Percentiles rank a stretch among this genome's conserved stretches.
Evolutionary conservation across 352 stramenopile species (phyloP).

Genomic region (Globisporangium polare): DNA sequence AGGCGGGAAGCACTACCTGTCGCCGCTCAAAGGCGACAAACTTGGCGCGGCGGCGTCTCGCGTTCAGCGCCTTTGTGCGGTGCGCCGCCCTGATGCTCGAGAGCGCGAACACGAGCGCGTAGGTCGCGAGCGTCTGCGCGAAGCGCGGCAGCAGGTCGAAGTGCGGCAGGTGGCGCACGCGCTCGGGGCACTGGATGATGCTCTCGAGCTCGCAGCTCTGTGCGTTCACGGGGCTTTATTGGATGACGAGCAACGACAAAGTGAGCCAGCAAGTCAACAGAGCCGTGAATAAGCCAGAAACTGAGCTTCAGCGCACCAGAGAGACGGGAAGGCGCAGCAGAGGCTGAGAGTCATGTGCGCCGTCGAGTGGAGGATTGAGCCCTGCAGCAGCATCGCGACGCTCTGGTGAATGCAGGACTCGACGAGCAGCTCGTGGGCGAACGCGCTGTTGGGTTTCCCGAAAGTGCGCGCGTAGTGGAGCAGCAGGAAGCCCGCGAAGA

Average conservation of each 20-base stretch:
- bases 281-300: no score
- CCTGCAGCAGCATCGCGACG: slow-evolving; percentile 32
- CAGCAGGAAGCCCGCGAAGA: slow-evolving; percentile 36
- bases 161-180: slow-evolving; percentile 22
- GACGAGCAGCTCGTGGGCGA: slow-evolving; percentile 45
- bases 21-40: slow-evolving; percentile 37
- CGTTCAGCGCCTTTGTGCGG: slow-evolving; percentile 32
- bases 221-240: slow-evolving; percentile 33
- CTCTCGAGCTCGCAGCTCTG: slow-evolving; percentile 25
- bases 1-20: slow-evolving; percentile 2
- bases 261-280: background rate
- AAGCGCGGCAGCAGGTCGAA: slow-evolving; percentile 39
- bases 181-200: slow-evolving; percentile 40
- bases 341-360: slow-evolving; percentile 44
- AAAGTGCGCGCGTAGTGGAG: slow-evolving; percentile 70
- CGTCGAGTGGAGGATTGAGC: slow-evolving; percentile 36
- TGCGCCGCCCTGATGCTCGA: slow-evolving; percentile 38
- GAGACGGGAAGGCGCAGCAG: slow-evolving; percentile 45
- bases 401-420: slow-evolving; percentile 56
- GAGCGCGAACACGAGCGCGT: slow-evolving; percentile 32
- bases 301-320: slow-evolving; percentile 32
- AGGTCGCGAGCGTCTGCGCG: slow-evolving; percentile 42
- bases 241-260: background rate
- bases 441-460: slow-evolving; percentile 27
- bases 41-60: slow-evolving; percentile 34